phyloP scores from a whole-genome alignment of 2,329 filamentous ascomycete species.

The Nothopassalora personata region DNA sequence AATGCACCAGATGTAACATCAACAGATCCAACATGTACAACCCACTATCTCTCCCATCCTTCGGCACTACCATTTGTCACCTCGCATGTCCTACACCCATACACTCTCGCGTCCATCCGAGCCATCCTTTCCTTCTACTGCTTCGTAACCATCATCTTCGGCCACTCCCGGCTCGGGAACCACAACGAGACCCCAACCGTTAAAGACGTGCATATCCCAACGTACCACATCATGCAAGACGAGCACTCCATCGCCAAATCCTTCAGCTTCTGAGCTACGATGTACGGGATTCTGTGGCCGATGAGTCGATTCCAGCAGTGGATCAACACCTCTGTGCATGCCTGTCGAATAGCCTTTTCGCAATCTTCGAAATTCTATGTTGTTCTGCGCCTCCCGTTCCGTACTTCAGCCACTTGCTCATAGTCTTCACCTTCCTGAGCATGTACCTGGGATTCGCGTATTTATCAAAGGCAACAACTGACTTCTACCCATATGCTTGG shows the following conservation, averaged over 20 bases:
- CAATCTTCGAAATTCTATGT: slow-evolving; percentile 8
- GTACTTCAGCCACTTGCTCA: slow-evolving; percentile 6
- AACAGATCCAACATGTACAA: too few species aligned
- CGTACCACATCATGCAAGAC: slow-evolving; percentile 7
- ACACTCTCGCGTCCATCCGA: slow-evolving; percentile 2
- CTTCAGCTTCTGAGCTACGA: slow-evolving; percentile 16
- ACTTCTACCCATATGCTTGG: slow-evolving; percentile 13
- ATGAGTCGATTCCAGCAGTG: slow-evolving; percentile 7
- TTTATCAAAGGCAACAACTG: slow-evolving; percentile 6
- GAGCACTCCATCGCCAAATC: slow-evolving; percentile 9
- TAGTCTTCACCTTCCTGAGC: slow-evolving; percentile 5
- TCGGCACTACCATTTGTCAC: slow-evolving; percentile 3
- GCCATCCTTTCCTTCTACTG: slow-evolving; percentile 10
- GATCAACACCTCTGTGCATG: slow-evolving; percentile 15
- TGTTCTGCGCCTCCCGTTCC: slow-evolving; percentile 5
- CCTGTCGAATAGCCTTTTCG: slow-evolving; percentile 12
- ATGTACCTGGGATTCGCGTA: slow-evolving; percentile 12
- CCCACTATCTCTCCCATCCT: too few species aligned
- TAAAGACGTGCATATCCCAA: slow-evolving; percentile 9
- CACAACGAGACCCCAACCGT: slow-evolving; percentile 5
- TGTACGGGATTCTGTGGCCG: slow-evolving; percentile 10
- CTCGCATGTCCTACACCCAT: slow-evolving; percentile 9
- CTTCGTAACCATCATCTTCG: slow-evolving; percentile 15
- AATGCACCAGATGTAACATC: too few species aligned
- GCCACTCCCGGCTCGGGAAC: slow-evolving; percentile 11